Evolutionary conservation across 805 yeast genomes (phyloP).

Genomic region (Candida lessepsii): DNA sequence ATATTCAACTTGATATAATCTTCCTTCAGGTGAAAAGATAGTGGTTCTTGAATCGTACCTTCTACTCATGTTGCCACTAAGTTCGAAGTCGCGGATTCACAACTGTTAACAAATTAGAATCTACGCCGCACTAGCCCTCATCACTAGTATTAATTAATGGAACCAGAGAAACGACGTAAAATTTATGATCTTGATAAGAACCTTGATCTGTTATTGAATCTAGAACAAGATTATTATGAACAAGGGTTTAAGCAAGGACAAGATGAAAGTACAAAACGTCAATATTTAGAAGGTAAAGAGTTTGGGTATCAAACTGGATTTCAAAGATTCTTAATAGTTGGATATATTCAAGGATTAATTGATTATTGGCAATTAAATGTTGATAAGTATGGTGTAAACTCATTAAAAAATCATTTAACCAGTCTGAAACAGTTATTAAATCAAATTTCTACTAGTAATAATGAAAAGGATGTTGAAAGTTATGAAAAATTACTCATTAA

Average conservation of each 20-base stretch:
- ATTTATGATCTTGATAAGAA: conserved; percentile 5
- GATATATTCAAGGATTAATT: conserved; percentile 59
- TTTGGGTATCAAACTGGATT: conserved; percentile 80
- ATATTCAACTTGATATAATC: conserved; percentile 95
- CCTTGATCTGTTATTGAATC: conserved; percentile 46
- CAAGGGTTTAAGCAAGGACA: conserved; percentile 76
- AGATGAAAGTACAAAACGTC: conserved; percentile 55
- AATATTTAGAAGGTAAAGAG: conserved; percentile 74
- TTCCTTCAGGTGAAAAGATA: conserved; percentile 97
- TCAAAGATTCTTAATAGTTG: conserved; percentile 67
- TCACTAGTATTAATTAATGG: conserved; percentile 3
- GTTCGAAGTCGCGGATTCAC: not conserved
- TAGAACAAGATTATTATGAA: conserved; percentile 61
- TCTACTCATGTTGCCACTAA: conserved; percentile 61
- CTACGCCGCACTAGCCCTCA: not conserved
- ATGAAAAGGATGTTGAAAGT: conserved; percentile 53
- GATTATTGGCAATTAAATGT: conserved; percentile 32
- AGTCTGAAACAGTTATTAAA: conserved; percentile 30
- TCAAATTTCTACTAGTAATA: conserved; percentile 36
- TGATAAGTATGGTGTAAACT: conserved; percentile 16
- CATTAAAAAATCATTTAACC: conserved; percentile 23
- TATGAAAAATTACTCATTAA: conserved; percentile 52
- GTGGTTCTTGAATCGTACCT: conserved; percentile 99
- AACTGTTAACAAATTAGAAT: too few relatives aligned
- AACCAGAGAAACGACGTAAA: conserved; percentile 6